Base-by-base conservation (phyloP, 805 yeast species). In the Candida taoyuanica region DNA sequence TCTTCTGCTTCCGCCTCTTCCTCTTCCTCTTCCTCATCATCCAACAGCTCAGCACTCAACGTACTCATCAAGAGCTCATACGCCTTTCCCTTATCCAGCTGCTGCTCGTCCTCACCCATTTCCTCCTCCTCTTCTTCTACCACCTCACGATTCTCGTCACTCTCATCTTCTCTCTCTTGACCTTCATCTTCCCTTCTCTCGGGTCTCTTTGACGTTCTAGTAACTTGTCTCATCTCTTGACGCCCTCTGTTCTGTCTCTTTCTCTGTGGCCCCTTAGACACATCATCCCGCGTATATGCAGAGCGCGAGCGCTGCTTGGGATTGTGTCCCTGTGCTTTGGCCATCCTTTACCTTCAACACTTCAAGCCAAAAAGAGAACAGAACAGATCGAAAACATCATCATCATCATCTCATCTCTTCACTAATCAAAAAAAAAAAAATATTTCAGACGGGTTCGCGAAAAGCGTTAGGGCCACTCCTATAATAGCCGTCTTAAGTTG, bases 221-320 rank as follows among this genome's bases (percentile, higher is more conserved):
- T 73, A 20, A 82, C 74, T 3, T 66, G 65, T 58, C 93, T 70
- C 52, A 77, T 53, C 43, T 78, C 78, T 35, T 68, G 68, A 56
- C 93, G 69, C 3, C 91, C 93, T 45, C 68, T 64, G 30, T 52
- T 48, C 29, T 40, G 39, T 18, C 46, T 52, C 21, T 39, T 41
- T 21, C 34, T 46, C 43, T 47, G 33, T 9, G 40, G 40, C 12
- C 34, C 33, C 15, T 31, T 11, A 13, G 20, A 12, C 4, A 4
- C 25, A n/a, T 18, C 30, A 28, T 28, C 30, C 7, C 18, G 17
- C 18, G 8, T 11, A 25, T 7, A 11, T 9, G 18, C 5, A 5
- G 30, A 28, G 18, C 30, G 17, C 6, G 30, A n/a, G 18, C 18
- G 30, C n/a, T n/a, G n/a, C n/a, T n/a, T n/a, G n/a, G n/a, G n/a